Evolutionary conservation across 352 stramenopile species (phyloP), one percentile per base, ranked within the genome.

Genomic region (Phytopythium kandeliae): DNA sequence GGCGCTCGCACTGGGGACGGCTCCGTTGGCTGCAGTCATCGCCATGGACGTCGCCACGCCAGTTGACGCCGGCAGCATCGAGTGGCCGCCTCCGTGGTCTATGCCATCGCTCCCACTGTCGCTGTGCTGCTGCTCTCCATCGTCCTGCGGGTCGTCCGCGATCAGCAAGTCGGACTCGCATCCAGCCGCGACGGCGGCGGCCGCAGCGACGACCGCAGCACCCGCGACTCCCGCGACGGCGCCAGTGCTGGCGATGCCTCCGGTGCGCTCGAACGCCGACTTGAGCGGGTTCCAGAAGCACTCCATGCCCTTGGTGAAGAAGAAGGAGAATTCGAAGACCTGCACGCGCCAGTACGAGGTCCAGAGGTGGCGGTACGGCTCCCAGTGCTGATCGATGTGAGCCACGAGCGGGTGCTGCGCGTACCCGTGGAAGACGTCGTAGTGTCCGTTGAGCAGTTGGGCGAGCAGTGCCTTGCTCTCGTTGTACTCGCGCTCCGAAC

Each of bases 231-330:
- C 54, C n/a, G 34, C 43, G 33, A 56, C 35, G 19, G 48, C 40
- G 35, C 47, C 17, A 37, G 37, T 45, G 28, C 52, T 28, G 10
- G 40, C 26, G 22, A 22, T 49, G 22, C 40, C 42, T 30, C 59
- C 59, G 0, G 62, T 57, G 21, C 72, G 69, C 37, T 74, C 74
- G 45, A 89, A 86, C 12, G 72, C 67, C 24, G 54, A 66, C 50
- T 78, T 79, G n/a, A 85, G 48, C 16, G 74, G 75, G 12, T 80
- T 74, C 74, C 74, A 89, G 48, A 79, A 89, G 8, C 65, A 74
- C 34, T 75, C 71, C 55, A 81, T 74, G 4, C 73, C 73, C 34
- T 78, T 85, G 13, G 73, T 81, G 38, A 84, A 84, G 46, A 85
- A 82, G 13, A 55, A 60, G 9, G 73, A 85, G 37, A 86, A 85